phyloP scores from a whole-genome alignment of 306 rosid species.

The Oemleria cerasiformis region DNA sequence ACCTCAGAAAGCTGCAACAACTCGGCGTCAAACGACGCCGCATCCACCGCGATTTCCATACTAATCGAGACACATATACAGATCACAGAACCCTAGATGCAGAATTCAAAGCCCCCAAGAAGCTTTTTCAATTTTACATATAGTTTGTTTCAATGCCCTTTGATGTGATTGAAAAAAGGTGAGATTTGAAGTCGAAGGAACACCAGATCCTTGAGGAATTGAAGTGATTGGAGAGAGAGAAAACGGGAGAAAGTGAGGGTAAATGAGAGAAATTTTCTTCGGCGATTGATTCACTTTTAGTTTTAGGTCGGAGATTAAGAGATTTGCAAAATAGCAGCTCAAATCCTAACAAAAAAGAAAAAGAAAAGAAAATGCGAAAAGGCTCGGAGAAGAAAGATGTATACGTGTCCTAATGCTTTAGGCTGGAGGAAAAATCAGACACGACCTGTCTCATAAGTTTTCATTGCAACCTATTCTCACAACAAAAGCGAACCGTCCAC shows the following conservation, averaged over 20 bases:
- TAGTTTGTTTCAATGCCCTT: conserved; percentile 1
- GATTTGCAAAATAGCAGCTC: conserved; percentile 24
- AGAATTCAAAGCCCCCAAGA: conserved; percentile 20
- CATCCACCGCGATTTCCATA: conserved; percentile 76
- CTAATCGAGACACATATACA: conserved; percentile 44
- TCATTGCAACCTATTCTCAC: neutral
- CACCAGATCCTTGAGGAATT: conserved; percentile 30
- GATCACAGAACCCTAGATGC: conserved; percentile 42
- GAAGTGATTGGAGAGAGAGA: conserved; percentile 27
- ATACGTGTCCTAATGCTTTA: conserved; percentile 25
- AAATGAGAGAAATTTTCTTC: conserved; percentile 18
- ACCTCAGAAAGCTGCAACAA: conserved; percentile 85
- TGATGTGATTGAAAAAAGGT: neutral
- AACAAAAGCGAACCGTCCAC: neutral
- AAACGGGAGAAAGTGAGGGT: conserved; percentile 11
- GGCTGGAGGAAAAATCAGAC: neutral
- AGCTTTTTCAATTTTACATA: neutral
- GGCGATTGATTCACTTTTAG: conserved; percentile 50
- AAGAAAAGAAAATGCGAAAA: neutral
- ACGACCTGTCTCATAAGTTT: neutral
- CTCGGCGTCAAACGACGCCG: conserved; percentile 83
- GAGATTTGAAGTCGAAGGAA: conserved; percentile 12
- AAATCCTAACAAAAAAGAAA: conserved; percentile 14
- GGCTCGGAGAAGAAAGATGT: neutral
- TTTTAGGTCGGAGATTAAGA: conserved; percentile 20